Base-by-base conservation (phyloP, 257 asterid genomes). In the Knoxia roxburghii region DNA sequence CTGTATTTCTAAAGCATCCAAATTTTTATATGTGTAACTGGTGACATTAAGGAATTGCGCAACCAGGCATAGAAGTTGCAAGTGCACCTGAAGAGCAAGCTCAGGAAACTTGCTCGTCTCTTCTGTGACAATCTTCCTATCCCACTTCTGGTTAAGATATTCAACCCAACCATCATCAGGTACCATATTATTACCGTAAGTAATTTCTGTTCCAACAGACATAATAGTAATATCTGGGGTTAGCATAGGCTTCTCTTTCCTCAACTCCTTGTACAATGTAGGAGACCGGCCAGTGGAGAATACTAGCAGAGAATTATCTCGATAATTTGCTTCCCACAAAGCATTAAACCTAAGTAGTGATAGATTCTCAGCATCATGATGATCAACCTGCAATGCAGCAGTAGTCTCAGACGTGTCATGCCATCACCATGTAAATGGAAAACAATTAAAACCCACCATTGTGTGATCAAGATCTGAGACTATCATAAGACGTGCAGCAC, bases 211-310 rank as follows among this genome's bases (percentile, higher is more conserved):
- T 59, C 99, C 99, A 58, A 94, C 99, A 6, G 99, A 94, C 95
- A 84, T 77, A 72, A 94, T 90, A 32, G 97, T 87, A 72, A 88
- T 85, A 65, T 94, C 99, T 73, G 99, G 99, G 69, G 99, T 94
- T 64, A 94, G 71, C 96, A 94, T 79, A 60, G 99, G 99, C 86
- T 90, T 94, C 82, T 94, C 96, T 83, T 88, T 94, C 83, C 97
- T 87, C 72, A 90, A 73, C 78, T 94, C 89, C 74, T 86, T 85
- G 91, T 94, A 94, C 24, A 90, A 76, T 26, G 96, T 88, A 24
- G 95, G 96, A 49, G 97, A 94, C 80, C 99, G 88, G 81, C 97
- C 99, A 72, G 96, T 94, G 32, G 99, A 94, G 84, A 88, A 94
- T 54, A 94, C 97, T 54, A 94, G 82, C 93, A 94, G 74, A 41